Percentiles rank a stretch among this genome's conserved stretches.
Evolutionary conservation across 345 rosid genomes (phyloP).

Genomic region (Moringa oleifera): DNA sequence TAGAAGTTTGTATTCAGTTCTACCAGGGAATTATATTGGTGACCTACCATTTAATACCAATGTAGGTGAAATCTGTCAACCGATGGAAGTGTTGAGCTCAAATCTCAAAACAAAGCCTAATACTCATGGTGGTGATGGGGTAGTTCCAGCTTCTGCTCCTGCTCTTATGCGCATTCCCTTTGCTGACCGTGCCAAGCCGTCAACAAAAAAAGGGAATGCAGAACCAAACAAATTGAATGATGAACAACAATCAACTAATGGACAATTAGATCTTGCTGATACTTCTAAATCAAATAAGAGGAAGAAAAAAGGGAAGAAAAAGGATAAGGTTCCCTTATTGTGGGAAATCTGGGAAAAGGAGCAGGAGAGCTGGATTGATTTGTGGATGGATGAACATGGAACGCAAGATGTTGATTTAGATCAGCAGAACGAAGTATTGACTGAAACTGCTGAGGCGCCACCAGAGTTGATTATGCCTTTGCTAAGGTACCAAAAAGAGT

Average conservation of each 20-base stretch:
- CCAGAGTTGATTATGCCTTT: conserved; percentile 62
- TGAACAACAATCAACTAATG: conserved; percentile 9
- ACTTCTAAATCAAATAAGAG: background rate
- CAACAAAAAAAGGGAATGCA: conserved; percentile 2
- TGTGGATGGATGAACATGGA: too few species aligned
- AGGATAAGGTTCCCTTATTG: conserved; percentile 26
- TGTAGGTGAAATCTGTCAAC: conserved; percentile 18
- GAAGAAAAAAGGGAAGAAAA: conserved; percentile 27
- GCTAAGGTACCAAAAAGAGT: conserved; percentile 89
- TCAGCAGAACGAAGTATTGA: conserved; percentile 35
- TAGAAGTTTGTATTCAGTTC: background rate
- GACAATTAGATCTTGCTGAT: too few species aligned
- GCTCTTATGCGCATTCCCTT: conserved; percentile 5
- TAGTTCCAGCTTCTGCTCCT: background rate
- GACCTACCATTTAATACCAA: background rate
- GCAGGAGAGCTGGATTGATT: conserved; percentile 58
- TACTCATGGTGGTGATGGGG: background rate
- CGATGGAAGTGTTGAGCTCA: conserved; percentile 9
- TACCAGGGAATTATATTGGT: background rate
- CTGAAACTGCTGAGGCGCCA: conserved; percentile 62
- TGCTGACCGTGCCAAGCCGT: conserved; percentile 14
- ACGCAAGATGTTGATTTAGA: conserved; percentile 51
- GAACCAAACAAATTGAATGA: background rate
- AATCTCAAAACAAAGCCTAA: conserved; percentile 11
- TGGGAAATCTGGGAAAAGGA: conserved; percentile 83